Percentiles rank a stretch among this genome's conserved stretches.
phyloP scores from a whole-genome alignment of 306 rosid species.

The Cucurbita moschata region DNA sequence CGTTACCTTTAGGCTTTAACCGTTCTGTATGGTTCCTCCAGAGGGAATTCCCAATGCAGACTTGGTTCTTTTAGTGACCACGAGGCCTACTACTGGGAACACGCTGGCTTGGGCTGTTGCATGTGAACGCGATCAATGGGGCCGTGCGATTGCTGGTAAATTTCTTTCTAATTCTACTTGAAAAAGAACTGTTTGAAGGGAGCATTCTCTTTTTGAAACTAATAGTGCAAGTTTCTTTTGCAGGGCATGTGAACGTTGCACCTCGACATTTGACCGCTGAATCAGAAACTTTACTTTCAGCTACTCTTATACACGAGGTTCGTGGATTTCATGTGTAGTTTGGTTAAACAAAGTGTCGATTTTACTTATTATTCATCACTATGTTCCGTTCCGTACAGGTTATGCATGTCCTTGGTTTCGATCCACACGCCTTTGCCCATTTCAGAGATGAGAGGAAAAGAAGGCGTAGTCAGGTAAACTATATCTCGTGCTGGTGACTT shows the following conservation, averaged over 20 bases:
- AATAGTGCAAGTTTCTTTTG: neutral
- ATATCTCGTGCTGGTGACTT: conserved; percentile 2
- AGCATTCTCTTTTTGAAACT: neutral
- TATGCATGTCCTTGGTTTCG: conserved; percentile 97
- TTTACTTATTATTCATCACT: conserved; percentile 6
- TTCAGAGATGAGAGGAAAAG: conserved; percentile 96
- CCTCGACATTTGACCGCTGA: conserved; percentile 98
- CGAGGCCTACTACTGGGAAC: conserved; percentile 93
- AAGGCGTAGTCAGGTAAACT: conserved; percentile 63
- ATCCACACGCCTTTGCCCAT: conserved; percentile 96
- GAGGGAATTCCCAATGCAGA: conserved; percentile 88
- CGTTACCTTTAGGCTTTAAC: neutral
- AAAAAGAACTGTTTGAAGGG: neutral
- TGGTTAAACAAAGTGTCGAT: conserved; percentile 1
- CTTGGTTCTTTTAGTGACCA: conserved; percentile 89
- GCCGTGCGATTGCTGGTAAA: conserved; percentile 90
- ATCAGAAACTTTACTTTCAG: conserved; percentile 88
- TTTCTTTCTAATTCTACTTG: neutral
- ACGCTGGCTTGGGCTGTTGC: conserved; percentile 99
- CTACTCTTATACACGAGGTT: conserved; percentile 94
- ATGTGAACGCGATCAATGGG: conserved; percentile 99
- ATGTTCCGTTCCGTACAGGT: conserved; percentile 42
- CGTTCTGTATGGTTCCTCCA: conserved; percentile 11
- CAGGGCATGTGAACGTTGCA: conserved; percentile 97
- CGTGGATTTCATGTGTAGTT: conserved; percentile 8